Base-by-base conservation (phyloP, 2,329 filamentous ascomycete species). In the Onygenales sp. region DNA sequence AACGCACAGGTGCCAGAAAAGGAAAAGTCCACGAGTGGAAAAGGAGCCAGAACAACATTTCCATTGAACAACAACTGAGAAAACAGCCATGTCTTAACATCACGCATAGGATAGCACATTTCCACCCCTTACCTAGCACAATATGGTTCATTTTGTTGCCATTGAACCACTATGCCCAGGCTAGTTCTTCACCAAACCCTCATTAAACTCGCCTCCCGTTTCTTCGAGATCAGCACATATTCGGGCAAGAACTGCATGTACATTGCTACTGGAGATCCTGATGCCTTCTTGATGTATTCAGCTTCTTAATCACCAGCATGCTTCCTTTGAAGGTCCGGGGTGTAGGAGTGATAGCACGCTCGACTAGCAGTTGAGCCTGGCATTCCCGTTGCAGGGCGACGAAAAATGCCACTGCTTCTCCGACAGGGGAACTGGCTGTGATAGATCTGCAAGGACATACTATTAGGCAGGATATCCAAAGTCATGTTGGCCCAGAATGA, bases 341-440 rank as follows among this genome's bases (percentile, higher is more conserved):
- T 21, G 34, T 39, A 42, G 77, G 76, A 10, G 72, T 76, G 1
- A 76, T 78, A 0, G 86, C 85, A 0, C 85, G 84, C 69, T 89
- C 86, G 39, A 83, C 81, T 59, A 77, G 71, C 50, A 88, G 71
- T 70, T 88, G 85, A 34, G 86, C 78, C 52, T 82, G 76, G 63
- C 85, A 88, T 42, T 78, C 81, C 47, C 83, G 76, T 66, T 89
- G 85, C 65, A 87, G 74, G 42, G 85, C 69, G 0, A 80, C 81
- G 63, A 87, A 86, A 49, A 88, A 66, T 64, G 83, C 88, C 0
- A 82, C 82, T 1, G 86, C 85, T 67, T 89, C 86, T 62, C 89
- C 86, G 1, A 89, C 85, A 0, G 85, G 89, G 8, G 67, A 61
- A 5, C 86, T 86, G 0, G 87, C 84, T 0, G 84, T 87, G 49